Evolutionary conservation across 768 basidiomycete species (phyloP), one percentile per base, ranked within the genome.

Genomic region (Glaciozyma martinii): DNA sequence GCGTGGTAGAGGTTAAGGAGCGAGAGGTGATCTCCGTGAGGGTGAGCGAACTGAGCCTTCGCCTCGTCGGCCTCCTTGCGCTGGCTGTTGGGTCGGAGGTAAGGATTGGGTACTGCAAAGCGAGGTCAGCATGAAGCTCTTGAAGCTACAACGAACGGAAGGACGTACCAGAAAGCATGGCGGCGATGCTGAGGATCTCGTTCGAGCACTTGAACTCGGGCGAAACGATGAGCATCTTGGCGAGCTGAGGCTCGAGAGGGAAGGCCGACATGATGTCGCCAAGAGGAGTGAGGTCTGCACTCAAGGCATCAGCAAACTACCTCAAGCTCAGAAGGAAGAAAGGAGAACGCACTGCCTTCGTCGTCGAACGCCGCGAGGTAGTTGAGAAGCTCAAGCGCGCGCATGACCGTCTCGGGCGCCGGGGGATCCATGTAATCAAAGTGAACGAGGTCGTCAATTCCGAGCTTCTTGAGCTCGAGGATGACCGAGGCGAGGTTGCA

Each of bases 261-360:
- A 98, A 98, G 71, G 97, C 91, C 0, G 95, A 94, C 94, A 98
- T 97, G 66, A 90, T 86, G 44, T 78, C 80, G 6, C 95, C 95
- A 12, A 98, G 79, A 0, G 85, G 77, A 1, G 95, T 98, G 63
- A 99, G 76, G 59, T 90, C 65, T 72, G 44, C 29, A 15, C 18
- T 19, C 3, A 23, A 1, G 9, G 15, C 27, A 27, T 33, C 33
- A 57, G 52, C 56, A 44, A 16, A 9, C 42, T 33, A 5, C 23
- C 3, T 6, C 1, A 50, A 2, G 6, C 19, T 8, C 40, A 47
- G 15, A 37, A 18, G 16, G 18, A 46, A 4, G n/a, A 53, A 25
- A 29, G 8, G 37, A n/a, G 18, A 32, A 66, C 71, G 62, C 59
- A 68, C 59, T 85, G 16, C 95, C 93, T 5, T 95, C 91, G 71